Evolutionary conservation across 306 rosid species (phyloP).

Genomic region (Hippophae rhamnoides): DNA sequence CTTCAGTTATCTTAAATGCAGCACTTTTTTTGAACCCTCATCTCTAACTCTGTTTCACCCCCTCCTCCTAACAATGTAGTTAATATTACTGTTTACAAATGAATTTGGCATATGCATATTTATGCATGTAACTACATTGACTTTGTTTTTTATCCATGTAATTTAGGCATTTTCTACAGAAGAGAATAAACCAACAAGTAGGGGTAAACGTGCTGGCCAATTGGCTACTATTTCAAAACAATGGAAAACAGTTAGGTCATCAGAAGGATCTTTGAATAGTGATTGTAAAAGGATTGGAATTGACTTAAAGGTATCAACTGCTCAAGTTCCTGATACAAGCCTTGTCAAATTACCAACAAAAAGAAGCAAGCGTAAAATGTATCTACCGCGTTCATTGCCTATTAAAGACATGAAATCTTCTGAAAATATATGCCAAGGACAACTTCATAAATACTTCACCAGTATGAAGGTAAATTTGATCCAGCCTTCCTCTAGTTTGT

Average conservation of each 20-base stretch:
- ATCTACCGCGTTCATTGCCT: constrained; percentile 26
- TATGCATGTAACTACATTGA: not conserved
- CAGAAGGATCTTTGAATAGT: constrained; percentile 37
- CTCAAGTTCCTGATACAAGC: constrained; percentile 34
- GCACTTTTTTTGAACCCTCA: too few relatives aligned
- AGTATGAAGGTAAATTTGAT: constrained; percentile 32
- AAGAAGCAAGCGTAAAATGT: constrained; percentile 56
- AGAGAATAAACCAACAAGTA: constrained; percentile 36
- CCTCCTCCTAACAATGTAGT: too few relatives aligned
- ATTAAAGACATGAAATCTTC: constrained; percentile 34
- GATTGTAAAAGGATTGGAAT: constrained; percentile 30
- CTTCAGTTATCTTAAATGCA: too few relatives aligned
- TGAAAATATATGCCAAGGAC: constrained; percentile 32
- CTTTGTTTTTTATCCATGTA: constrained; percentile 15
- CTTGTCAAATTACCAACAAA: constrained; percentile 39
- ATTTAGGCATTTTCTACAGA: constrained; percentile 45
- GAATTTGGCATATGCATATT: not conserved
- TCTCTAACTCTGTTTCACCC: too few relatives aligned
- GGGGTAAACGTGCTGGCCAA: constrained; percentile 46
- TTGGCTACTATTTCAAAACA: constrained; percentile 35
- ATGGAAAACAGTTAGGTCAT: constrained; percentile 36
- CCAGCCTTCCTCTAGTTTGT: not conserved
- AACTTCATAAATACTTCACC: constrained; percentile 32
- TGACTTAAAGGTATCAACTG: constrained; percentile 28
- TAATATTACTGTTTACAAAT: not conserved